phyloP scores from a whole-genome alignment of 768 basidiomycete genomes.

The Hypholoma fasciculare region DNA sequence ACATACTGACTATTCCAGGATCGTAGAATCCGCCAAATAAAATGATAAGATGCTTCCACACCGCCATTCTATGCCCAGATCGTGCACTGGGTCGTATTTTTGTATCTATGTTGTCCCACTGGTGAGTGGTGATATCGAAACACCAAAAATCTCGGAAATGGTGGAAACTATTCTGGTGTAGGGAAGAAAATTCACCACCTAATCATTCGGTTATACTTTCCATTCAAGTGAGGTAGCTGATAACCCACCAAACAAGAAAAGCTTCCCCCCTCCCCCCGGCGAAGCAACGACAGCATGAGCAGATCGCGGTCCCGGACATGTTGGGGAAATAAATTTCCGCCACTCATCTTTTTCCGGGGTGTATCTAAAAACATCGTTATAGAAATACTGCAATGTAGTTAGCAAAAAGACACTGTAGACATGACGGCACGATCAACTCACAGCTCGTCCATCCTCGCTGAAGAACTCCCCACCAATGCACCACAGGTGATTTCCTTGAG shows the following conservation, averaged over 20 bases:
- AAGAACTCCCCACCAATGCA: conserved; percentile 88
- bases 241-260: conserved; percentile 72
- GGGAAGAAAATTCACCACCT: conserved; percentile 87
- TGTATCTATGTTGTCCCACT: conserved; percentile 90
- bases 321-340: conserved; percentile 81
- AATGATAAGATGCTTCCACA: conserved; percentile 87
- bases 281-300: conserved; percentile 82
- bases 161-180: conserved; percentile 82
- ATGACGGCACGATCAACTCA: conserved; percentile 26
- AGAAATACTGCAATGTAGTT: conserved; percentile 60
- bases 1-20: conserved; percentile 76
- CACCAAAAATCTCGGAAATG: conserved; percentile 91
- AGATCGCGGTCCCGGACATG: conserved; percentile 84
- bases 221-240: not conserved
- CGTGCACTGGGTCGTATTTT: conserved; percentile 78
- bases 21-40: conserved; percentile 93
- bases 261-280: conserved; percentile 79
- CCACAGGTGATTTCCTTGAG: conserved; percentile 80
- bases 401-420: not conserved
- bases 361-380: conserved; percentile 87
- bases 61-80: conserved; percentile 87
- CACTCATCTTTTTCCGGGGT: conserved; percentile 92
- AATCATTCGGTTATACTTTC: not conserved
- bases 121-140: conserved; percentile 76
- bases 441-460: conserved; percentile 81